These are phyloP conservation scores for Limtongozyma cylindracea DNA, from an alignment of 805 yeast species.

Conservation along the genomic window DNA sequence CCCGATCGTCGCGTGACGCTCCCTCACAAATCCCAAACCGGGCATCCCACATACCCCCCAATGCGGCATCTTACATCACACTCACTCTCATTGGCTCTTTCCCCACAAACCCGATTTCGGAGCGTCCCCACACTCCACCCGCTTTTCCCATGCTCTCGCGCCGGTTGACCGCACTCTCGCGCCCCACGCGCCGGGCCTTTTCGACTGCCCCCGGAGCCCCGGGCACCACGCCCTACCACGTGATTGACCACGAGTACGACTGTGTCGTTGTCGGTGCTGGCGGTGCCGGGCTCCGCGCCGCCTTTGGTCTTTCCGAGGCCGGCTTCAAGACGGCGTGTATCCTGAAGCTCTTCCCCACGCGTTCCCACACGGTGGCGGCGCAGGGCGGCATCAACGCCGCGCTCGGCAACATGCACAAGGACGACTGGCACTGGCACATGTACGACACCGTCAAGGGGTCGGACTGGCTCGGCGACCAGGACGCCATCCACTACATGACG, in stretches of 20 bases:
- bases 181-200: no score
- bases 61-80: no score
- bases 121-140: no score
- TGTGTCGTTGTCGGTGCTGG: slow-evolving; percentile 98
- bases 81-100: no score
- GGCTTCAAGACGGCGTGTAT: slow-evolving; percentile 96
- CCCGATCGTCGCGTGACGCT: no score
- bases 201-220: no score
- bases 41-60: no score
- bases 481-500: slow-evolving; percentile 97
- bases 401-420: slow-evolving; percentile 92
- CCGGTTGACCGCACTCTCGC: no score
- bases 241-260: slow-evolving; percentile 94
- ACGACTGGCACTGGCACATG: slow-evolving; percentile 99
- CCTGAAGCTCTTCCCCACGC: slow-evolving; percentile 89
- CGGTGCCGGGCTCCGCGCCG: slow-evolving; percentile 98
- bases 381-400: slow-evolving; percentile 99
- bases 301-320: slow-evolving; percentile 90
- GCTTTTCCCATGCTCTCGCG: no score
- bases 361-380: slow-evolving; percentile 98
- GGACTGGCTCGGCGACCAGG: slow-evolving; percentile 99
- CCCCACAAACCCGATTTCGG: no score
- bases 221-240: no score
- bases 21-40: no score
- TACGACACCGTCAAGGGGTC: slow-evolving; percentile 98